Evolutionary conservation across 2,329 filamentous ascomycete species (phyloP).

Genomic region (Leptosphaerulina australis): DNA sequence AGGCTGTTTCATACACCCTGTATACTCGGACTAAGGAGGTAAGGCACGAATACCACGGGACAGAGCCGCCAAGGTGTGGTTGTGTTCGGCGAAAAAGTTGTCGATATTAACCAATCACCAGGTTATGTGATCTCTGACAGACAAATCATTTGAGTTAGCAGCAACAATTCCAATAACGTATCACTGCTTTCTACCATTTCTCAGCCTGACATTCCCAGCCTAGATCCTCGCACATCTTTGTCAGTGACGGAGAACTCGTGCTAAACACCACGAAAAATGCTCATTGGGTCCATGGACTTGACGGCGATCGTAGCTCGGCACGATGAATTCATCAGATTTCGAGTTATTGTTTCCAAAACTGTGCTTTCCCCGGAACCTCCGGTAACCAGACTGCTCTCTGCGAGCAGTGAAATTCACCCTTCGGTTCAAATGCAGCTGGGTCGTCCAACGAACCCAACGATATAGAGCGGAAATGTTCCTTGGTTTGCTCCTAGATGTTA

Average conservation of each 20-base stretch:
- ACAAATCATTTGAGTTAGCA: too few relatives aligned
- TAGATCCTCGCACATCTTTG: too few relatives aligned
- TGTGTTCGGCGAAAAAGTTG: not conserved
- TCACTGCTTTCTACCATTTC: too few relatives aligned
- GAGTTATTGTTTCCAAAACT: conserved; percentile 11
- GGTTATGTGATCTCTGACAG: too few relatives aligned
- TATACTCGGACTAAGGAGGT: not conserved
- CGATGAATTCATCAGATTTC: not conserved
- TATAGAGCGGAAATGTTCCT: conserved; percentile 32
- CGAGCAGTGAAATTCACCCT: conserved; percentile 78
- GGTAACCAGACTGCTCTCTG: conserved; percentile 31
- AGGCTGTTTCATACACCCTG: not conserved
- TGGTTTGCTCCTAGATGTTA: conserved; percentile 27
- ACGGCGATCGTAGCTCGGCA: too few relatives aligned
- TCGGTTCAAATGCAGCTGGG: conserved; percentile 32
- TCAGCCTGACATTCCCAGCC: too few relatives aligned
- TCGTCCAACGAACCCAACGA: conserved; percentile 34
- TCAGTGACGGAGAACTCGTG: too few relatives aligned
- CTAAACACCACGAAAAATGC: too few relatives aligned
- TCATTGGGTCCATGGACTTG: too few relatives aligned
- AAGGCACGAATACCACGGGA: not conserved
- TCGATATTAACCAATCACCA: not conserved
- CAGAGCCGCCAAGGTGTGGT: not conserved
- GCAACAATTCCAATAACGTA: too few relatives aligned
- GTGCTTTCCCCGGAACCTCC: conserved; percentile 28